Percentiles rank a stretch among this genome's conserved stretches.
Conservation (phyloP, 176 grass and related monocot species). For the Aegilops longissima region DNA sequence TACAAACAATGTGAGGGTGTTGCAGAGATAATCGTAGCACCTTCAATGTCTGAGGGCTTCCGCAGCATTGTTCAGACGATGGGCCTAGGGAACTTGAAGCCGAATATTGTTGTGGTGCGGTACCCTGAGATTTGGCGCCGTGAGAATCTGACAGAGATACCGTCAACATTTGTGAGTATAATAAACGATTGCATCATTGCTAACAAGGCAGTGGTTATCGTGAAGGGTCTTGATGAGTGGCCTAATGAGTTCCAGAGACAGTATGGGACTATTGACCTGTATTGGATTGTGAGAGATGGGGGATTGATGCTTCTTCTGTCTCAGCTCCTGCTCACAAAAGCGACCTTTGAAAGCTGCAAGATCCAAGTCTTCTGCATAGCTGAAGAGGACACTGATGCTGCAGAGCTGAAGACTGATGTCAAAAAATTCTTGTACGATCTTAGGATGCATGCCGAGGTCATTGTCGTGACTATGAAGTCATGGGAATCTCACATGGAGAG, state of each 20-base stretch:
- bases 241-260: slow-evolving; percentile 91
- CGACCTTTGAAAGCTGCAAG: slow-evolving; percentile 89
- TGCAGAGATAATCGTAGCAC: slow-evolving; percentile 91
- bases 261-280: slow-evolving; percentile 92
- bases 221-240: slow-evolving; percentile 98
- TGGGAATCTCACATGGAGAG: slow-evolving; percentile 62
- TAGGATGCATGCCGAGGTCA: slow-evolving; percentile 92
- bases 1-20: slow-evolving; percentile 95
- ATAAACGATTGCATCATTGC: slow-evolving; percentile 98
- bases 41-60: slow-evolving; percentile 89
- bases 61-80: slow-evolving; percentile 89
- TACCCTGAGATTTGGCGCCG: slow-evolving; percentile 96
- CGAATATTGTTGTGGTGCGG: slow-evolving; percentile 93
- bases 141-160: slow-evolving; percentile 89
- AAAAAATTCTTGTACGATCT: slow-evolving; percentile 97
- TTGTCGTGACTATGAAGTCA: slow-evolving; percentile 88
- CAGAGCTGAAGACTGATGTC: slow-evolving; percentile 87
- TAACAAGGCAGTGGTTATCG: slow-evolving; percentile 94
- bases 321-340: slow-evolving; percentile 90
- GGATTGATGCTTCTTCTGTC: slow-evolving; percentile 94
- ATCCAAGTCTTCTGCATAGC: slow-evolving; percentile 98
- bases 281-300: slow-evolving; percentile 98
- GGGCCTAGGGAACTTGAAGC: slow-evolving; percentile 95
- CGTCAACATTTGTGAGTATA: slow-evolving; percentile 90
- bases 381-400: slow-evolving; percentile 90